phyloP scores from a whole-genome alignment of 306 rosid genomes.

The Pterocarpus santalinus region DNA sequence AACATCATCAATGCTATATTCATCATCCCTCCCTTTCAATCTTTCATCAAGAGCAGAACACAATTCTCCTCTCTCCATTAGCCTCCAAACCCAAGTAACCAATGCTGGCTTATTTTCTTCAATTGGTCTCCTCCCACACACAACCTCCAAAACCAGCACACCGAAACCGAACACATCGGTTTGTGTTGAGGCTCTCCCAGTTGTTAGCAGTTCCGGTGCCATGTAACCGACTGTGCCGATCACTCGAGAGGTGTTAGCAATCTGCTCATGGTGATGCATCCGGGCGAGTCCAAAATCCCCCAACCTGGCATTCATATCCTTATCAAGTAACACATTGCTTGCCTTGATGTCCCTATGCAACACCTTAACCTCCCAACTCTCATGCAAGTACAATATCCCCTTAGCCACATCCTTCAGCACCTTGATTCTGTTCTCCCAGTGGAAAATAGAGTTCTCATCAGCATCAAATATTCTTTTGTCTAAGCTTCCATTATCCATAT shows the following conservation, averaged over 20 bases:
- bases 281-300: constrained; percentile 71
- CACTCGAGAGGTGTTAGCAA: constrained; percentile 52
- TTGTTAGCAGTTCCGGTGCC: constrained; percentile 63
- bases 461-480: constrained; percentile 62
- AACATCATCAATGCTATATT: constrained; percentile 47
- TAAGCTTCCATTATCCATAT: constrained; percentile 71
- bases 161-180: constrained; percentile 68
- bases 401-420: constrained; percentile 66
- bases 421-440: constrained; percentile 62
- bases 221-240: constrained; percentile 70
- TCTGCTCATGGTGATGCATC: constrained; percentile 51
- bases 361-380: constrained; percentile 71
- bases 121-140: constrained; percentile 59
- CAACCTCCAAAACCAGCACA: constrained; percentile 62
- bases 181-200: constrained; percentile 56
- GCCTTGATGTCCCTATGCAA: constrained; percentile 73
- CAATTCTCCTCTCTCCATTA: constrained; percentile 55
- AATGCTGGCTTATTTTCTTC: constrained; percentile 61
- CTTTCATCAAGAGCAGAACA: constrained; percentile 57
- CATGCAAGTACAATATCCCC: constrained; percentile 69
- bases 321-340: constrained; percentile 67
- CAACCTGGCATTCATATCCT: constrained; percentile 65
- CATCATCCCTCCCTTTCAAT: constrained; percentile 44
- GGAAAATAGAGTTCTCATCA: constrained; percentile 41
- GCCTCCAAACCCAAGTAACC: constrained; percentile 57